Evolutionary conservation across 768 basidiomycete species (phyloP).

Genomic region (Lentinula detonsa): DNA sequence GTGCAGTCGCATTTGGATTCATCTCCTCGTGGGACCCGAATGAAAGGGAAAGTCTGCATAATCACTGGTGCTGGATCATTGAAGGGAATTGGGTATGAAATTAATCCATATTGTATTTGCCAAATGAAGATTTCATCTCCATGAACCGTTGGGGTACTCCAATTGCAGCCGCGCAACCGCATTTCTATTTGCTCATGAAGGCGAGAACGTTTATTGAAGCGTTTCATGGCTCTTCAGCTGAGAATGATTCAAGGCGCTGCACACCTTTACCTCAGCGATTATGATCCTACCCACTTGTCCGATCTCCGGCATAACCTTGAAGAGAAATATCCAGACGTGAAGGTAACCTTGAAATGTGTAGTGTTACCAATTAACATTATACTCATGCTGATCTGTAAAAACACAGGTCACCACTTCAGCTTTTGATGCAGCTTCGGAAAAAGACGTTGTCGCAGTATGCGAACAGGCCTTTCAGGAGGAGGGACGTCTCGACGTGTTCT

Average conservation of each 20-base stretch:
- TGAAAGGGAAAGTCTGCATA: slow-evolving; percentile 77
- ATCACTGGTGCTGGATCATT: slow-evolving; percentile 85
- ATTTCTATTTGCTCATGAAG: slow-evolving; percentile 75
- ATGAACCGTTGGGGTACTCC: slow-evolving; percentile 1
- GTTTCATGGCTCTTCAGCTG: neutral
- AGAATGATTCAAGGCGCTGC: slow-evolving; percentile 48
- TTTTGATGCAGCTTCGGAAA: slow-evolving; percentile 82
- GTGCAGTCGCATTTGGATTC: slow-evolving; percentile 63
- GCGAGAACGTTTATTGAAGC: slow-evolving; percentile 25
- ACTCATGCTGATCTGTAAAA: neutral
- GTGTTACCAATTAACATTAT: neutral
- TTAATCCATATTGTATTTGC: neutral
- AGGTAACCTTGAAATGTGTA: slow-evolving; percentile 37
- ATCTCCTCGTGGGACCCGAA: slow-evolving; percentile 44
- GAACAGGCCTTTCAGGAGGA: slow-evolving; percentile 72
- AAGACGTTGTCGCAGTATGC: slow-evolving; percentile 62
- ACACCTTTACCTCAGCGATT: slow-evolving; percentile 74
- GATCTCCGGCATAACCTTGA: slow-evolving; percentile 66
- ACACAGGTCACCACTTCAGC: slow-evolving; percentile 66
- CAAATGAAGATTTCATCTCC: slow-evolving; percentile 1
- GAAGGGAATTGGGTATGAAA: slow-evolving; percentile 80
- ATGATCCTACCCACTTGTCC: slow-evolving; percentile 59
- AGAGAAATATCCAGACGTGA: slow-evolving; percentile 67
- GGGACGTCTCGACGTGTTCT: slow-evolving; percentile 88
- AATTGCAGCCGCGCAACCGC: slow-evolving; percentile 59